Evolutionary conservation across 306 rosid genomes (phyloP).

Genomic region (Medicago truncatula): DNA sequence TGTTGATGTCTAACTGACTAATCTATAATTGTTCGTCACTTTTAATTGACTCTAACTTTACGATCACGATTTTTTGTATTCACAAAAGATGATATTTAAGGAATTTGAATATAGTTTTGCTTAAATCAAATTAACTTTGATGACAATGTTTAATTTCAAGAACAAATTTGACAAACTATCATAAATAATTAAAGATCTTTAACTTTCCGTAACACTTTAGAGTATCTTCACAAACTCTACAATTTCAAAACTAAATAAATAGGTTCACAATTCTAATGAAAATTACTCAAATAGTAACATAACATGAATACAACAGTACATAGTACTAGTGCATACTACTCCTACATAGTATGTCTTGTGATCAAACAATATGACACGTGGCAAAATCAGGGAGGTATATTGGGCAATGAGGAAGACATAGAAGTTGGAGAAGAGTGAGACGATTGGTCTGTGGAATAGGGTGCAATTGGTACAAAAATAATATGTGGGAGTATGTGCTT

Average conservation of each 20-base stretch:
- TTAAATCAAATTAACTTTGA: too few species aligned
- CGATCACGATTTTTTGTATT: background rate
- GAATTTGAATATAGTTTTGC: background rate
- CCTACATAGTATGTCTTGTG: background rate
- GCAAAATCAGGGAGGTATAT: slow-evolving; percentile 45
- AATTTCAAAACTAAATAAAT: slow-evolving; percentile 12
- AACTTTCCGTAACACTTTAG: background rate
- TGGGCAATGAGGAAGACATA: slow-evolving; percentile 52
- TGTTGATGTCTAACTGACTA: background rate
- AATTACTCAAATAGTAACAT: background rate
- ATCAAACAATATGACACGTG: slow-evolving; percentile 37
- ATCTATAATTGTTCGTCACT: background rate
- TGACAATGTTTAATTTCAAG: background rate
- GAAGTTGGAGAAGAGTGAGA: slow-evolving; percentile 67
- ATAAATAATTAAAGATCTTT: background rate
- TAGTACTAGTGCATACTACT: slow-evolving; percentile 2
- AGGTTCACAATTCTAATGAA: background rate
- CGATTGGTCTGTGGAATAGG: slow-evolving; percentile 91
- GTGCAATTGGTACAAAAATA: slow-evolving; percentile 59
- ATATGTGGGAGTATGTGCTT: slow-evolving; percentile 69
- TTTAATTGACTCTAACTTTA: background rate
- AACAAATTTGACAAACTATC: background rate
- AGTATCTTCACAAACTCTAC: background rate
- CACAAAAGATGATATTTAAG: background rate
- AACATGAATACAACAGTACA: background rate